Evolutionary conservation across 345 rosid genomes (phyloP), one percentile per base, ranked within the genome.

Genomic region (Diplotaxis tenuifolia): DNA sequence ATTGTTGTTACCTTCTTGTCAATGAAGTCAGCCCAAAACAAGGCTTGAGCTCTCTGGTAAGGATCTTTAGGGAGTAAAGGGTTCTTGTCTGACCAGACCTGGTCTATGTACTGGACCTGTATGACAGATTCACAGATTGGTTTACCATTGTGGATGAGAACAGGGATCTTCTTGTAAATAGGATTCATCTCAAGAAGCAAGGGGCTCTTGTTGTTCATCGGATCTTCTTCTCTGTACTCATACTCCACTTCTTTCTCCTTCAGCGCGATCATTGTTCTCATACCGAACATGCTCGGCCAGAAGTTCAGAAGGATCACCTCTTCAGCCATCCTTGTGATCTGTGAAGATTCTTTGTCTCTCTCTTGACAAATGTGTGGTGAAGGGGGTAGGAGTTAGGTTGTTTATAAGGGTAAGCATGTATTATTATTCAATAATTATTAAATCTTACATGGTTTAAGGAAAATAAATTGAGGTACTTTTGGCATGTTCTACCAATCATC

Each of bases 171-270:
- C 45, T 65, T 73, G 52, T 73, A 18, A 57, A 73, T 5, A 31
- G 77, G 77, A 29, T 73, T 73, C 77, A 65, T 73, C 65, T 73
- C 50, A 1, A 73, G 50, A 45, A 73, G 77, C 27, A 73, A 73
- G 2, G 49, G 10, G 15, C 71, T 73, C 32, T 65, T 73, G 77
- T 56, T 57, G 12, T 21, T 21, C 12, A 53, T 25, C 34, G 65
- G 6, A 19, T 65, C 59, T 5, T 73, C 65, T 73, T 65, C 71
- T 54, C 34, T 73, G 22, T 65, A 47, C 25, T 65, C 77, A 3
- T 65, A 73, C 49, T 42, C 57, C 18, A 73, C 71, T 56, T 63
- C 66, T 65, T 73, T 73, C 57, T 73, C 77, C 25, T 65, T 45
- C 23, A 73, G 45, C 0, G 77, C 77, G 18, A 73, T 65, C 36